Base-by-base conservation (phyloP, 2,329 filamentous ascomycete genomes). In the Lecanicillium sp. region DNA sequence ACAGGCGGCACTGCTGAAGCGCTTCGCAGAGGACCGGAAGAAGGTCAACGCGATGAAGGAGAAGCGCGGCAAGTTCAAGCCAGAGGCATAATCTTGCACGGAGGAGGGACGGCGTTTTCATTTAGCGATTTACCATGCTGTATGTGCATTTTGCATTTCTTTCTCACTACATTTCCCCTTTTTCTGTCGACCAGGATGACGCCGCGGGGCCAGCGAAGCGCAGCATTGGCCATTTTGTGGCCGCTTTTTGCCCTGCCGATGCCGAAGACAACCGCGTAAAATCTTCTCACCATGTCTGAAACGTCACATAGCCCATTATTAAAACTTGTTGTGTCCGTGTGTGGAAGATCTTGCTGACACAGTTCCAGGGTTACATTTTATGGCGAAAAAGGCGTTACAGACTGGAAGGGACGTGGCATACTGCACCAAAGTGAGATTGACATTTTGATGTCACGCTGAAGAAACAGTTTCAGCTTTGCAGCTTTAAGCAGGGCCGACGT, bases 21-120 rank as follows among this genome's bases (percentile, higher is more conserved):
- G 74, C 47, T 92, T 92, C 61, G 81, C 88, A 57, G 77, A 84
- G 57, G 86, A 90, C 63, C 75, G 72, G 65, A 77, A 67, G 64
- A 83, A 77, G 61, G 77, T 92, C 33, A 69, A 76, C 53, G 77
- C 78, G 42, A 81, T 89, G 78, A 78, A 77, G 61, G 74, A 74
- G 59, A 73, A 76, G 62, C 74, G 75, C 52, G 75, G 78, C 17
- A 79, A 72, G 56, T 75, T 83, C 54, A 69, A 66, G 56, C 70
- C 70, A 13, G 70, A 74, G 47, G 60, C 60, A 27, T 66, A 56
- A 64, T 25, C n/a, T 25, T 25, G 22, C 11, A 25, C 11, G 11
- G 6, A 7, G 22, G 10, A 7, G 22, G 10, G 15, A 18, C 22
- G n/a, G 17, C 11, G 10, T 11, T 33, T n/a, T 30, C 5, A 9